Evolutionary conservation across 2,329 filamentous ascomycete genomes (phyloP).

Genomic region (Neofusicoccum sp.): DNA sequence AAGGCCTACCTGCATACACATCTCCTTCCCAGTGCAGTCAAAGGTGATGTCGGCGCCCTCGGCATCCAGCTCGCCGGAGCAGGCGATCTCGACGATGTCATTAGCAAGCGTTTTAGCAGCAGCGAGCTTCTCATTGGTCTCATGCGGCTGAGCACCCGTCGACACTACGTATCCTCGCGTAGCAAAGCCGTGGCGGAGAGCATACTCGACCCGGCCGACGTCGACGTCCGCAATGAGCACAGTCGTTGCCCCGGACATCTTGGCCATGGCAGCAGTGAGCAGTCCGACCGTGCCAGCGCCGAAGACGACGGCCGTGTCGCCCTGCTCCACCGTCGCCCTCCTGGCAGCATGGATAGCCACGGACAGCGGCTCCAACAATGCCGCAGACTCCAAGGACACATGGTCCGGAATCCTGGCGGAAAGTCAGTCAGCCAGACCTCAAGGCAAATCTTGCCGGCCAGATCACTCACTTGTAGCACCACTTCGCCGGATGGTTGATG

Average conservation of each 20-base stretch:
- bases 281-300: constrained; percentile 68
- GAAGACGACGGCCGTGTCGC: constrained; percentile 78
- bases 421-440: constrained; percentile 20
- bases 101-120: constrained; percentile 36
- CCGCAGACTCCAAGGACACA: constrained; percentile 40
- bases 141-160: constrained; percentile 8
- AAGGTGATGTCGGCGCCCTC: constrained; percentile 42
- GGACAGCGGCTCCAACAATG: constrained; percentile 60
- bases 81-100: constrained; percentile 38
- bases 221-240: constrained; percentile 43
- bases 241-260: constrained; percentile 40
- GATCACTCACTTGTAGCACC: constrained; percentile 43
- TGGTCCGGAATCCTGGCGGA: constrained; percentile 38
- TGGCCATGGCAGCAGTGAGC: constrained; percentile 41
- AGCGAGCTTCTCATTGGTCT: constrained; percentile 27
- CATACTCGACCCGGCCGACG: constrained; percentile 40
- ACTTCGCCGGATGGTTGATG: constrained; percentile 44
- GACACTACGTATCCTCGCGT: constrained; percentile 32
- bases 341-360: constrained; percentile 83
- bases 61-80: constrained; percentile 35
- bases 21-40: constrained; percentile 43
- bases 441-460: constrained; percentile 25
- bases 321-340: constrained; percentile 69
- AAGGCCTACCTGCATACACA: constrained; percentile 43
- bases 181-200: constrained; percentile 38